A percentile compares a stretch with the other conserved stretches of the same genome.
These are phyloP conservation scores for Basidiobolus meristosporus DNA, from an alignment of 371 early-diverging fungal species.

Conservation along the genomic window DNA sequence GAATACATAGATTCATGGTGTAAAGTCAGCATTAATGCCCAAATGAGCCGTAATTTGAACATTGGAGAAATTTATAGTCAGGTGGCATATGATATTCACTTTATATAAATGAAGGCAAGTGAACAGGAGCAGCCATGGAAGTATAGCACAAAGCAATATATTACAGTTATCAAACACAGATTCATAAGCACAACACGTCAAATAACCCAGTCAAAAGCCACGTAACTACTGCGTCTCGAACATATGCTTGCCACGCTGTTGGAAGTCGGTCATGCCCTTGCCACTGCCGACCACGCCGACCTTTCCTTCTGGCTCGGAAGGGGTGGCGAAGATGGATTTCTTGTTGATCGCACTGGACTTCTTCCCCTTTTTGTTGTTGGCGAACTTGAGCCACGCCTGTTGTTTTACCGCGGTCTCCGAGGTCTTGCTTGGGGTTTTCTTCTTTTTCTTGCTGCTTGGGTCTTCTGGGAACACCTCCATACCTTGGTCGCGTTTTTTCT, in stretches of 20 bases:
- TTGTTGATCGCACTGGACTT: conserved; percentile 21
- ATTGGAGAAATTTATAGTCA: too few species aligned
- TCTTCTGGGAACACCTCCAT: conserved; percentile 9
- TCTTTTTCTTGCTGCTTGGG: conserved; percentile 21
- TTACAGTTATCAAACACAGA: too few species aligned
- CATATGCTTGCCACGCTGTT: conserved; percentile 41
- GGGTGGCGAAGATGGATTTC: conserved; percentile 48
- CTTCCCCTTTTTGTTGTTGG: conserved; percentile 19
- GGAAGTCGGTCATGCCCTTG: conserved; percentile 43
- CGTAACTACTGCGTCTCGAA: conserved; percentile 14
- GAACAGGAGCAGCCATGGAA: too few species aligned
- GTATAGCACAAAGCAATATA: too few species aligned
- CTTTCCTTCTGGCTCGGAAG: conserved; percentile 42
- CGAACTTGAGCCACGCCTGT: conserved; percentile 61
- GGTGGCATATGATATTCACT: too few species aligned
- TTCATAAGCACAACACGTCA: too few species aligned
- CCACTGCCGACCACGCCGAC: conserved; percentile 54
- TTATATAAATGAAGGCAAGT: too few species aligned
- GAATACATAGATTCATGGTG: too few species aligned
- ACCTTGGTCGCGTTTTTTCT: conserved; percentile 13
- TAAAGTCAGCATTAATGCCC: too few species aligned
- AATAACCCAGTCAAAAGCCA: too few species aligned
- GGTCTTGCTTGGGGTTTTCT: conserved; percentile 7
- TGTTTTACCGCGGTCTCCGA: conserved; percentile 51
- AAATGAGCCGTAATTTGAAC: too few species aligned